These are phyloP conservation scores for Sugiyamaella smithiae DNA, from an alignment of 805 yeast genomes.

Conservation along the genomic window DNA sequence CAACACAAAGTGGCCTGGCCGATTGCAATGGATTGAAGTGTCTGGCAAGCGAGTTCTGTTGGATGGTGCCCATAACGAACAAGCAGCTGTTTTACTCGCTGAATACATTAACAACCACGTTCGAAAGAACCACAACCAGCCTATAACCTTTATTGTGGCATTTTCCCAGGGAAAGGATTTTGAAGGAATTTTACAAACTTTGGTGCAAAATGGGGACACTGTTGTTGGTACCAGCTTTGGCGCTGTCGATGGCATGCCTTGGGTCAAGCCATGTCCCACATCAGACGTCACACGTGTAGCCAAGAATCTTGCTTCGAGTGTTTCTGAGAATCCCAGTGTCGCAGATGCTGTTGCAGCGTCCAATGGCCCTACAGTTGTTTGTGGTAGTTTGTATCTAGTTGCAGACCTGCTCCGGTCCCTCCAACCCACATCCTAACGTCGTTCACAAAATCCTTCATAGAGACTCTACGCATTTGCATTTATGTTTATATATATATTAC, in stretches of 20 bases:
- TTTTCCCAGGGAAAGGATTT: slow-evolving; percentile 72
- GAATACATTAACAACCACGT: slow-evolving; percentile 44
- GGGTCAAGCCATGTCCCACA: slow-evolving; percentile 60
- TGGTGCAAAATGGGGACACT: slow-evolving; percentile 51
- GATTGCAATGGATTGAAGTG: slow-evolving; percentile 56
- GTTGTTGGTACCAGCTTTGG: slow-evolving; percentile 65
- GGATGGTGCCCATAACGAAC: slow-evolving; percentile 92
- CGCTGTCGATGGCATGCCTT: slow-evolving; percentile 86
- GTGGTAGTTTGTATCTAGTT: slow-evolving; percentile 56
- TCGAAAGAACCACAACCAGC: slow-evolving; percentile 25
- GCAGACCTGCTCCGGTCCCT: slow-evolving; percentile 44
- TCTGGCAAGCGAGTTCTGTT: slow-evolving; percentile 45
- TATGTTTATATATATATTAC: too few species aligned
- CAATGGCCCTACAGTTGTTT: background rate
- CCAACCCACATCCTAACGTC: too few species aligned
- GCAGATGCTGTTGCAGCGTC: slow-evolving; percentile 19
- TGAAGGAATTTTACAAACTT: slow-evolving; percentile 47
- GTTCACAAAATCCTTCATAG: too few species aligned
- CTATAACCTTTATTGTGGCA: slow-evolving; percentile 63
- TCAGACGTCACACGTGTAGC: slow-evolving; percentile 32
- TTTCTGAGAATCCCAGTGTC: slow-evolving; percentile 26
- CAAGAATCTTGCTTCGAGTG: slow-evolving; percentile 24
- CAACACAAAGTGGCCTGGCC: slow-evolving; percentile 77
- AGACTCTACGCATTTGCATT: too few species aligned
- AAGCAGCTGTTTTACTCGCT: slow-evolving; percentile 74